These are phyloP conservation scores for Fragosphaeria purpurea DNA, from an alignment of 2,329 filamentous ascomycete species.

Conservation along the genomic window DNA sequence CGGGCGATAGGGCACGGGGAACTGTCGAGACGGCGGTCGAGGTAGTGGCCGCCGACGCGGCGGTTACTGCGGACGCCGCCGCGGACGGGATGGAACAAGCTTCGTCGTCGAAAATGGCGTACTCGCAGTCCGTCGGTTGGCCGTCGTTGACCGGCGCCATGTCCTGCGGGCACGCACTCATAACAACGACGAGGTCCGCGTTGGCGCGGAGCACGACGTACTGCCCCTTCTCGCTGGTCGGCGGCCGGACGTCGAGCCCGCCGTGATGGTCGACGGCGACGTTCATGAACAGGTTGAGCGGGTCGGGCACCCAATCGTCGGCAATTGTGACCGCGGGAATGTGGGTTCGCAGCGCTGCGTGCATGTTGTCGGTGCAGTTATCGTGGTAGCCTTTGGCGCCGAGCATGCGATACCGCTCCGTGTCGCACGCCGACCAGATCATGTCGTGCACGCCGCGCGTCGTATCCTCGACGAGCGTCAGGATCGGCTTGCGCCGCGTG, in stretches of 20 bases:
- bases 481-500: conserved; percentile 25
- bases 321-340: conserved; percentile 17
- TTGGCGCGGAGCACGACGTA: conserved; percentile 25
- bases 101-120: conserved; percentile 9
- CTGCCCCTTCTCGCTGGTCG: conserved; percentile 24
- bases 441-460: conserved; percentile 28
- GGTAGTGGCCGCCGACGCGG: no score
- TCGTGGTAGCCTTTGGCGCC: conserved; percentile 27
- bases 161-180: conserved; percentile 33
- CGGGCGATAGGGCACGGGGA: no score
- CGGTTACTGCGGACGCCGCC: background rate
- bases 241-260: conserved; percentile 21
- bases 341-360: conserved; percentile 18
- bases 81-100: background rate
- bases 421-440: conserved; percentile 30
- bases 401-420: conserved; percentile 26
- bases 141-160: conserved; percentile 26
- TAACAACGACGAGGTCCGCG: conserved; percentile 26
- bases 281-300: conserved; percentile 35
- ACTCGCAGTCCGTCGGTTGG: conserved; percentile 24
- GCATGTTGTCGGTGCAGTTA: conserved; percentile 30
- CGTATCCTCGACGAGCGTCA: conserved; percentile 27
- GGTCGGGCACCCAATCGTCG: conserved; percentile 27
- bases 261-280: conserved; percentile 25
- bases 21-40: no score